Evolutionary conservation across 495 filamentous ascomycete species (phyloP).

Genomic region (Rusavskia elegans): DNA sequence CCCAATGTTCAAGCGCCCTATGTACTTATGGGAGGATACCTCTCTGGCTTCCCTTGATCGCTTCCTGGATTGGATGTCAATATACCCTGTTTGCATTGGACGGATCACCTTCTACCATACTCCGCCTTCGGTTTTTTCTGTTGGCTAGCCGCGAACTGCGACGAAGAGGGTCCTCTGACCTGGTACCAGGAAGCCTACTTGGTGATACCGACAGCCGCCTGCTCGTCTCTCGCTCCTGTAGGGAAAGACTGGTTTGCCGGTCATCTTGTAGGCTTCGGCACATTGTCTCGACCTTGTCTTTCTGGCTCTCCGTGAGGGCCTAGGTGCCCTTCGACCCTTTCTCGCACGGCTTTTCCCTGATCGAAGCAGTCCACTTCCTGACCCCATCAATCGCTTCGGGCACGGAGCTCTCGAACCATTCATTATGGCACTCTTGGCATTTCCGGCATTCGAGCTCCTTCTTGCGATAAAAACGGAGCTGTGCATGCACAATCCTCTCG

Average conservation of each 20-base stretch:
- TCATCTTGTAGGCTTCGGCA: background rate
- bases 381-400: slow-evolving; percentile 8
- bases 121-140: background rate
- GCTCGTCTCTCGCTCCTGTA: background rate
- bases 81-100: background rate
- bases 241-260: background rate
- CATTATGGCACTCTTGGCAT: slow-evolving; percentile 4
- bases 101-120: background rate
- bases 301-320: background rate
- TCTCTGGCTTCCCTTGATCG: too few species aligned
- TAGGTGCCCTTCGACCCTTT: background rate
- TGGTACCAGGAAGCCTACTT: background rate
- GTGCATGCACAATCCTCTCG: slow-evolving; percentile 10
- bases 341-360: slow-evolving; percentile 7
- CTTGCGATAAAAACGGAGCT: slow-evolving; percentile 4
- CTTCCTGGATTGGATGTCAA: too few species aligned
- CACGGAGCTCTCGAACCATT: slow-evolving; percentile 10
- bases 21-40: too few species aligned
- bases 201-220: background rate
- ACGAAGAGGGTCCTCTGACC: background rate
- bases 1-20: too few species aligned
- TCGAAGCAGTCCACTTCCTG: slow-evolving; percentile 11
- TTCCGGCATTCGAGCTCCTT: slow-evolving; percentile 5
- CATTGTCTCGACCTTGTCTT: background rate
- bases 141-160: background rate